phyloP scores from a whole-genome alignment of 2,329 filamentous ascomycete species.

The Blastomyces emzantsi region DNA sequence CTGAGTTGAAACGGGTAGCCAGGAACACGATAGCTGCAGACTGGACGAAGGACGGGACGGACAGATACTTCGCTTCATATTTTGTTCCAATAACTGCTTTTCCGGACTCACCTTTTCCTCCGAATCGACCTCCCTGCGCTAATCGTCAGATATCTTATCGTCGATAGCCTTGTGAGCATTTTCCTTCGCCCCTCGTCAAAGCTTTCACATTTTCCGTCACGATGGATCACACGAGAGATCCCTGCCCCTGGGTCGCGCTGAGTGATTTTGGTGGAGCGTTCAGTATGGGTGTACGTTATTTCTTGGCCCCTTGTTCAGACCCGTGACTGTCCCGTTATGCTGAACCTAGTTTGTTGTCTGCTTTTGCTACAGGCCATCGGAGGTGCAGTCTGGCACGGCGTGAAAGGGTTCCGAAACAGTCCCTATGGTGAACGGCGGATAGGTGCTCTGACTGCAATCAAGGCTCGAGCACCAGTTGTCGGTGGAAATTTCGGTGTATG shows the following conservation, averaged over 20 bases:
- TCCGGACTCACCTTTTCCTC: not conserved
- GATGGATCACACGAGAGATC: conserved; percentile 96
- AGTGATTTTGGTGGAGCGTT: conserved; percentile 98
- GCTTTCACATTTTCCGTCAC: conserved; percentile 10
- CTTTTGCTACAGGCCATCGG: conserved; percentile 52
- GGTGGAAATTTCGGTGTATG: conserved; percentile 98
- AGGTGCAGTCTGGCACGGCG: conserved; percentile 87
- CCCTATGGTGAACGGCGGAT: conserved; percentile 91
- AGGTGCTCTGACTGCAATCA: conserved; percentile 93
- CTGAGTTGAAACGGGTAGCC: not conserved
- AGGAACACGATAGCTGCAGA: not conserved
- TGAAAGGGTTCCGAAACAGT: conserved; percentile 87
- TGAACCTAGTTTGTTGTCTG: conserved; percentile 25
- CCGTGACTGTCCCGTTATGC: conserved; percentile 11
- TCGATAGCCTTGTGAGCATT: not conserved
- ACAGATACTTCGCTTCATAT: not conserved
- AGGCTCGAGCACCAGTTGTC: conserved; percentile 89
- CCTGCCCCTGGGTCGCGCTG: conserved; percentile 91
- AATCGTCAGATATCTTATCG: not conserved
- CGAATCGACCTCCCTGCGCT: not conserved
- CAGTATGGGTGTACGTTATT: conserved; percentile 76
- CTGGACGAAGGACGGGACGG: not conserved
- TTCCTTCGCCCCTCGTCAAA: not conserved
- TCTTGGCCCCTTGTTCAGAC: conserved; percentile 8
- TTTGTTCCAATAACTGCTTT: not conserved